Evolutionary conservation across 305 asterid species (phyloP).

Genomic region (Coffea humblotiana): DNA sequence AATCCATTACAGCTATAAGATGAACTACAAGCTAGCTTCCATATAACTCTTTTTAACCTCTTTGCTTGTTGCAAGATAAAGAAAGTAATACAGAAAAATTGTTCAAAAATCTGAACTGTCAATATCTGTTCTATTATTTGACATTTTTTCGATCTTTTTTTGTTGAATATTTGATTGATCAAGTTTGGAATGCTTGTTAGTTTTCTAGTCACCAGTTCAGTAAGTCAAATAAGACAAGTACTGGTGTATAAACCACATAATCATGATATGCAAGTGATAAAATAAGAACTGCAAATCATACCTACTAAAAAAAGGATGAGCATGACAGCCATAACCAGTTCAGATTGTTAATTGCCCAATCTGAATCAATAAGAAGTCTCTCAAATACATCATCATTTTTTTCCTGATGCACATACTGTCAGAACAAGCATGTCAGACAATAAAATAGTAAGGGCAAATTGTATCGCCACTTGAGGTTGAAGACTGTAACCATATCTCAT

Average conservation of each 20-base stretch:
- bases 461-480: slow-evolving; percentile 5
- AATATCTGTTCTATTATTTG: background rate
- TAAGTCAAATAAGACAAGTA: slow-evolving; percentile 11
- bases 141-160: background rate
- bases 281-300: slow-evolving; percentile 11
- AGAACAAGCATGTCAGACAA: slow-evolving; percentile 24
- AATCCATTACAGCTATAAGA: too few species aligned
- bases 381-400: slow-evolving; percentile 91
- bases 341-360: slow-evolving; percentile 91
- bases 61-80: too few species aligned
- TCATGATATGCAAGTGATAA: slow-evolving; percentile 2
- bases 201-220: background rate
- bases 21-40: too few species aligned
- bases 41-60: too few species aligned
- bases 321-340: slow-evolving; percentile 97
- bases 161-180: too few species aligned
- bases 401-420: slow-evolving; percentile 86
- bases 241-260: background rate
- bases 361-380: slow-evolving; percentile 89
- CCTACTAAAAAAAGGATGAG: slow-evolving; percentile 97
- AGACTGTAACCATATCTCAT: slow-evolving; percentile 73
- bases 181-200: background rate
- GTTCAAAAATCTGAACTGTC: background rate
- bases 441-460: slow-evolving; percentile 15
- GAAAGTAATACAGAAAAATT: background rate